Evolutionary conservation across 306 rosid genomes (phyloP).

Genomic region (Fragaria iinumae): DNA sequence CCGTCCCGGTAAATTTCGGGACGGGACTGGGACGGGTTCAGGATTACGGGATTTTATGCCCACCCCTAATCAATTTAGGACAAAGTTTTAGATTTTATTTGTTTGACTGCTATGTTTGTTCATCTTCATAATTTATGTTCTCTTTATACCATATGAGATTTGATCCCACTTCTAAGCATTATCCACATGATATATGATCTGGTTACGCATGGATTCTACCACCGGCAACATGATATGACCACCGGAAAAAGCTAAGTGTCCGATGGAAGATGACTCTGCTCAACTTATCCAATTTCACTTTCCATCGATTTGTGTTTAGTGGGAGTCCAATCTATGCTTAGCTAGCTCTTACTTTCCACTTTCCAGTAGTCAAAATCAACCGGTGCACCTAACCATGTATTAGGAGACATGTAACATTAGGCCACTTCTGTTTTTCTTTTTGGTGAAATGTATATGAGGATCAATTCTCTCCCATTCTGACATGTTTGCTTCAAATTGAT

Average conservation of each 20-base stretch:
- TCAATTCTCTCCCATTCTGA: background rate
- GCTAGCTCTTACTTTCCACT: background rate
- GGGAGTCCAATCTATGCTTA: background rate
- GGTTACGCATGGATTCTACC: too few species aligned
- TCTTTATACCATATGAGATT: too few species aligned
- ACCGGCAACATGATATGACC: too few species aligned
- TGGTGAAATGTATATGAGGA: background rate
- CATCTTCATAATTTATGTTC: too few species aligned
- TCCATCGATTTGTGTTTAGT: background rate
- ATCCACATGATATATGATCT: too few species aligned
- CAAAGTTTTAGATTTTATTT: too few species aligned
- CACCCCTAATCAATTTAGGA: too few species aligned
- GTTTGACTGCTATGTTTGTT: too few species aligned
- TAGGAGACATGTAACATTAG: background rate
- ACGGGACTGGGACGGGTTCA: too few species aligned
- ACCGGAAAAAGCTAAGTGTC: background rate
- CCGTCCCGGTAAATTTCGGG: too few species aligned
- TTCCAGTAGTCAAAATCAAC: background rate
- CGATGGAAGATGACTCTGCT: background rate
- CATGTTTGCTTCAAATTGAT: background rate
- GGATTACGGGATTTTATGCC: too few species aligned
- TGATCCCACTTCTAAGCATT: too few species aligned
- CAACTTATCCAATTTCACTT: background rate
- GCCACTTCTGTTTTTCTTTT: background rate
- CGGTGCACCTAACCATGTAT: background rate